Percentiles rank a stretch among this genome's conserved stretches.
phyloP scores from a whole-genome alignment of 495 filamentous ascomycete genomes.

The Lophiostoma macrostomum region DNA sequence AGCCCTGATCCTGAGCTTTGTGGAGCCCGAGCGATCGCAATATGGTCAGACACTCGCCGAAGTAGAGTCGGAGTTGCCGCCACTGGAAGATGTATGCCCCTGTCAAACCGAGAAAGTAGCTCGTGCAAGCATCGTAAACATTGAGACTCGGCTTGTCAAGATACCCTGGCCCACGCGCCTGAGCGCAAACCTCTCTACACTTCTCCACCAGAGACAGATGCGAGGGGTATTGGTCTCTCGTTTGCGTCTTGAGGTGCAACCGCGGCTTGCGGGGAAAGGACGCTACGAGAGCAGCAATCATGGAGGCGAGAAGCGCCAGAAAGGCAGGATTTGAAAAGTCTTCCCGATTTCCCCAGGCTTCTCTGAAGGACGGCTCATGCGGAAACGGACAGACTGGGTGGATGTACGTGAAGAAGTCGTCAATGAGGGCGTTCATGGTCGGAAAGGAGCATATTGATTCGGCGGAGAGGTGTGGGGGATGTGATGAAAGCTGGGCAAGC shows the following conservation, averaged over 20 bases:
- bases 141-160: slow-evolving; percentile 59
- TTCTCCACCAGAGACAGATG: slow-evolving; percentile 68
- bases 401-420: slow-evolving; percentile 89
- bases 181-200: slow-evolving; percentile 68
- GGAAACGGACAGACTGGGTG: slow-evolving; percentile 83
- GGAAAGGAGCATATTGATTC: slow-evolving; percentile 73
- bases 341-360: slow-evolving; percentile 64
- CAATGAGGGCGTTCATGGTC: slow-evolving; percentile 65
- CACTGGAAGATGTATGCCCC: slow-evolving; percentile 66
- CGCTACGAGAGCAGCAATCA: slow-evolving; percentile 72
- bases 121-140: slow-evolving; percentile 80
- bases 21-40: slow-evolving; percentile 64
- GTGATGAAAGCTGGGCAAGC: slow-evolving; percentile 42
- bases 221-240: slow-evolving; percentile 59
- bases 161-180: slow-evolving; percentile 68
- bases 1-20: slow-evolving; percentile 44
- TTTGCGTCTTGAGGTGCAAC: slow-evolving; percentile 63
- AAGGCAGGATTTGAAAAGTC: slow-evolving; percentile 67
- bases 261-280: slow-evolving; percentile 79
- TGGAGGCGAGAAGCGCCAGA: slow-evolving; percentile 73
- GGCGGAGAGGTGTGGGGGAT: slow-evolving; percentile 49
- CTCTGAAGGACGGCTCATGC: slow-evolving; percentile 80
- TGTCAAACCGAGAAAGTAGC: slow-evolving; percentile 75
- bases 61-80: slow-evolving; percentile 63
- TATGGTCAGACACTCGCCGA: slow-evolving; percentile 71